Conservation (phyloP, 2,329 filamentous ascomycete species). For the Penicillium polonicum region DNA sequence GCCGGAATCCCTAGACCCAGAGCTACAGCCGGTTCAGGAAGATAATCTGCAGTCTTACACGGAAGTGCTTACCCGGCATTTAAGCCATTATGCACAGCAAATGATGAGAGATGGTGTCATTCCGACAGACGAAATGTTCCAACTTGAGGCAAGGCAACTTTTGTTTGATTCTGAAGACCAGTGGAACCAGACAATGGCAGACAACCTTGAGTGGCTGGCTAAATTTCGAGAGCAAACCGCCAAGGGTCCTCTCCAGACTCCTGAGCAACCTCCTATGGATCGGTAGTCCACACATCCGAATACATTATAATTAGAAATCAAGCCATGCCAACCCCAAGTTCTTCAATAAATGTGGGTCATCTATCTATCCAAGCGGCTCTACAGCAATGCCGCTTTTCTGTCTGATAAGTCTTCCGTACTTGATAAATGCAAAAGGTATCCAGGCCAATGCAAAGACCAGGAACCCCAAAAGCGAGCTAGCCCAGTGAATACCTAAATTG, state of each 20-base stretch:
- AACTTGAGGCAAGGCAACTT: slow-evolving; percentile 23
- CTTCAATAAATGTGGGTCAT: too few species aligned
- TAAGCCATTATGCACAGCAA: slow-evolving; percentile 18
- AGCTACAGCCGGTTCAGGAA: not conserved
- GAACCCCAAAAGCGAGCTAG: slow-evolving; percentile 1
- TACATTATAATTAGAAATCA: too few species aligned
- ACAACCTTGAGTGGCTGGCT: slow-evolving; percentile 19
- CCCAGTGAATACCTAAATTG: slow-evolving; percentile 5
- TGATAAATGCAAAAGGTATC: not conserved
- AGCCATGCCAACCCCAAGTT: too few species aligned
- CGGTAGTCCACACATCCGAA: too few species aligned
- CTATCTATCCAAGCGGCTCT: not conserved
- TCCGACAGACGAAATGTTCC: slow-evolving; percentile 27
- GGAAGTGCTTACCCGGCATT: slow-evolving; percentile 16
- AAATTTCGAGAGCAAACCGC: slow-evolving; percentile 2
- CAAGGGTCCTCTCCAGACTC: not conserved
- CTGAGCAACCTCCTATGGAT: not conserved
- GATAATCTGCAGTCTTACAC: not conserved
- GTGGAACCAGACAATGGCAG: slow-evolving; percentile 27
- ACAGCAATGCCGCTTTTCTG: not conserved
- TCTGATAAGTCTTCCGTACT: not conserved
- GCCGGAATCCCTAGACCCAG: not conserved
- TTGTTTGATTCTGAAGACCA: slow-evolving; percentile 24
- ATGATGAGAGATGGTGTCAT: slow-evolving; percentile 18
- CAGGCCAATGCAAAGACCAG: not conserved